Evolutionary conservation across 805 yeast genomes (phyloP).

Genomic region (Cyberlindnera xishuangbannaensis): DNA sequence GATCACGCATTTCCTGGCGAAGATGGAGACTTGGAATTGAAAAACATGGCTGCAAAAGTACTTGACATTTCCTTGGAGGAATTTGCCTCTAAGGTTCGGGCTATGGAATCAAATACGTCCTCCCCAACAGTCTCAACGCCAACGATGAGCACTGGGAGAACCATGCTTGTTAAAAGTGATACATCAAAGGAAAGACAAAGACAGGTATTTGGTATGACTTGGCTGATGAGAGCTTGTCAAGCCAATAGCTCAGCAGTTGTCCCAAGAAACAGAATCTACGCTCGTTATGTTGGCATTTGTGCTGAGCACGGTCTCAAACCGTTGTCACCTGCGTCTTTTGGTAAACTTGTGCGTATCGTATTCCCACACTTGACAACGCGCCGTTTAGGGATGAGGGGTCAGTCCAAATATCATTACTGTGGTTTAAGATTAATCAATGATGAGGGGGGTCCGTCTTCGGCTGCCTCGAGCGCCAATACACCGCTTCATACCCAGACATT

Average conservation of each 20-base stretch:
- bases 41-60: slow-evolving; percentile 29
- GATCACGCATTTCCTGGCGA: slow-evolving; percentile 25
- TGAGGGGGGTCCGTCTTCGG: slow-evolving; percentile 20
- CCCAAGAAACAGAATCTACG: slow-evolving; percentile 64
- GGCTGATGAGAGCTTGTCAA: slow-evolving; percentile 65
- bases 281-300: slow-evolving; percentile 55
- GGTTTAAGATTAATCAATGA: slow-evolving; percentile 51
- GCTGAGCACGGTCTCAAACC: slow-evolving; percentile 50
- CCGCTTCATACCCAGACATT: slow-evolving; percentile 22
- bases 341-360: slow-evolving; percentile 57
- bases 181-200: slow-evolving; percentile 47
- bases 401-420: slow-evolving; percentile 75
- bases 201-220: slow-evolving; percentile 77
- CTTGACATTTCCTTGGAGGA: slow-evolving; percentile 33
- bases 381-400: slow-evolving; percentile 73
- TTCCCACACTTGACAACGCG: slow-evolving; percentile 66
- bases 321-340: slow-evolving; percentile 71
- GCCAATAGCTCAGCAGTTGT: slow-evolving; percentile 45
- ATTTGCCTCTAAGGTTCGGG: slow-evolving; percentile 39
- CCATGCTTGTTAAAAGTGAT: slow-evolving; percentile 17
- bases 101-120: slow-evolving; percentile 30
- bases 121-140: slow-evolving; percentile 18
- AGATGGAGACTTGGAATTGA: slow-evolving; percentile 33
- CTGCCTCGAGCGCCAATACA: slow-evolving; percentile 20
- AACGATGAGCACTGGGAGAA: slow-evolving; percentile 24